phyloP scores from a whole-genome alignment of 2,329 filamentous ascomycete genomes.

The Rhinocladiella similis region DNA sequence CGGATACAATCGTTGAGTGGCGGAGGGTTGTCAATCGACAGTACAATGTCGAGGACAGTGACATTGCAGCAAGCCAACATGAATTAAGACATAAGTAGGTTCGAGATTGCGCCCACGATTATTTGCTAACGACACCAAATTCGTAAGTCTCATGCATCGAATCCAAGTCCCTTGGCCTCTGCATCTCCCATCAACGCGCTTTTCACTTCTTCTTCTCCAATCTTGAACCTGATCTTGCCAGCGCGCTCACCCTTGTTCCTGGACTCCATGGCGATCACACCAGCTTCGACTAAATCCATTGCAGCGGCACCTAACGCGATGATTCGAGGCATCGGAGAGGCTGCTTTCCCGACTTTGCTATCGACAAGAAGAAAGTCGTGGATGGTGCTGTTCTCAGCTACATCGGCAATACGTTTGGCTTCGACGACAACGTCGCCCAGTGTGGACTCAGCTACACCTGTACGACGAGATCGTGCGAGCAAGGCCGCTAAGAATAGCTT shows the following conservation, averaged over 20 bases:
- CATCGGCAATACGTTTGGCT: conserved; percentile 65
- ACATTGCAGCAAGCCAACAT: too few relatives aligned
- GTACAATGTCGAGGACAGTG: too few relatives aligned
- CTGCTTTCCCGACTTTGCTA: conserved; percentile 27
- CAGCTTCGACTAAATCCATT: conserved; percentile 80
- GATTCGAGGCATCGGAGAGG: conserved; percentile 46
- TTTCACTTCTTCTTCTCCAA: conserved; percentile 88
- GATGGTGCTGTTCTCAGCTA: conserved; percentile 58
- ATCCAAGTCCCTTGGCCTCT: conserved; percentile 78
- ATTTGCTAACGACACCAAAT: too few relatives aligned
- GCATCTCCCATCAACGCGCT: conserved; percentile 85
- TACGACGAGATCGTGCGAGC: conserved; percentile 74
- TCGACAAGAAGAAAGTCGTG: conserved; percentile 59
- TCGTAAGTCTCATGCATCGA: conserved; percentile 35
- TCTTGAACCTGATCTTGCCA: conserved; percentile 79
- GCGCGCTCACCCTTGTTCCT: conserved; percentile 75
- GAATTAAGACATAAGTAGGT: too few relatives aligned
- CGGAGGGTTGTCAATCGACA: too few relatives aligned
- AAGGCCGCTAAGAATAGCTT: conserved; percentile 86
- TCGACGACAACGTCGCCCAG: conserved; percentile 90
- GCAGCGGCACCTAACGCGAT: conserved; percentile 70
- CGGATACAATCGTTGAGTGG: too few relatives aligned
- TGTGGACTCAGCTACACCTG: conserved; percentile 81
- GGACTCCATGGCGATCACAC: conserved; percentile 80
- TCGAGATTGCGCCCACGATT: too few relatives aligned